phyloP scores from a whole-genome alignment of 768 basidiomycete genomes.

The Tephrocybe sp. region DNA sequence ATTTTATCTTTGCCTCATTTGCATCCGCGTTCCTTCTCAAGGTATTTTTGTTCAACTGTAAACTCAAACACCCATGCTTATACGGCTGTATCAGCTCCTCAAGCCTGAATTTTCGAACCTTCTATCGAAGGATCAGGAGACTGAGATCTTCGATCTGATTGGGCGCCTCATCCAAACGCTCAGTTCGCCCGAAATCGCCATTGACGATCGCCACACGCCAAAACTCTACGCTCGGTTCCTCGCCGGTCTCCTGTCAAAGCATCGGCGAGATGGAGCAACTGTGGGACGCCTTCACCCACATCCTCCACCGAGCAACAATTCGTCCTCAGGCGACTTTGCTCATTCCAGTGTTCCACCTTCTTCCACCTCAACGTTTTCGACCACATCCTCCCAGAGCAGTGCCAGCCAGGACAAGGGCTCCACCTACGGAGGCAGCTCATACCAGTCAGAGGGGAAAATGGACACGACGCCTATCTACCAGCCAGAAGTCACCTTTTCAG shows the following conservation, averaged over 20 bases:
- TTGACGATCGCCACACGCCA: slow-evolving; percentile 81
- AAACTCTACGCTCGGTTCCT: slow-evolving; percentile 81
- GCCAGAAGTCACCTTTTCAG: slow-evolving; percentile 46
- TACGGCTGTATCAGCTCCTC: slow-evolving; percentile 47
- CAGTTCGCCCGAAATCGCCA: slow-evolving; percentile 70
- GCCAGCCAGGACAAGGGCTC: slow-evolving; percentile 20
- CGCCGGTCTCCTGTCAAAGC: slow-evolving; percentile 64
- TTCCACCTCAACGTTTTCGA: slow-evolving; percentile 30
- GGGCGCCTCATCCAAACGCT: slow-evolving; percentile 71
- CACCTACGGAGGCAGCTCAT: slow-evolving; percentile 13
- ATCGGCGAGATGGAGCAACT: slow-evolving; percentile 68
- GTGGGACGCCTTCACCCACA: slow-evolving; percentile 53
- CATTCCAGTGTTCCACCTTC: slow-evolving; percentile 14
- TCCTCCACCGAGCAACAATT: slow-evolving; percentile 40
- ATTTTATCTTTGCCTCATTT: slow-evolving; percentile 79
- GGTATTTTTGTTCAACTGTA: slow-evolving; percentile 34
- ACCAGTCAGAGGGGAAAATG: slow-evolving; percentile 19
- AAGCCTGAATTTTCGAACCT: slow-evolving; percentile 72
- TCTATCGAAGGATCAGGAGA: slow-evolving; percentile 60
- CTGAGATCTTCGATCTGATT: slow-evolving; percentile 71
- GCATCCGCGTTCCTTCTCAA: slow-evolving; percentile 84
- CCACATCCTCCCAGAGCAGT: slow-evolving; percentile 21
- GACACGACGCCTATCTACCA: slow-evolving; percentile 43
- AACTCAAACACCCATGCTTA: not conserved
- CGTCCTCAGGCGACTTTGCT: slow-evolving; percentile 16